phyloP scores from a whole-genome alignment of 768 basidiomycete genomes.

The Naematelia encephala region DNA sequence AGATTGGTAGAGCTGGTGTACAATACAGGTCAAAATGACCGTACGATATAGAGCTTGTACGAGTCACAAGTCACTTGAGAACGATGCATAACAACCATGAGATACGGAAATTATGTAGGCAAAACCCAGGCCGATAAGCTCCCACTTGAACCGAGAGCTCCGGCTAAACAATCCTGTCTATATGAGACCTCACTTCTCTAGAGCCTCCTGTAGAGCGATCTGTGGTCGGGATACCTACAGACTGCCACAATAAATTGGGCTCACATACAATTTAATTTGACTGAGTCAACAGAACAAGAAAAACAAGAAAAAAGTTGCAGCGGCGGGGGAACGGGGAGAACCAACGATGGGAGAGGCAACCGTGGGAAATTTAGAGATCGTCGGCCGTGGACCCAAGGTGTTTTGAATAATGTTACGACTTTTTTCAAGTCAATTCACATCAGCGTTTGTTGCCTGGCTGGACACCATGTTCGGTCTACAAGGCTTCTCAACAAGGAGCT shows the following conservation, averaged over 20 bases:
- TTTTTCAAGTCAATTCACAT: not conserved
- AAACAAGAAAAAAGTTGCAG: slow-evolving; percentile 10
- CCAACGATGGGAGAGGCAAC: too few species aligned
- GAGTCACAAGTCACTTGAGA: too few species aligned
- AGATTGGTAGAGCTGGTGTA: too few species aligned
- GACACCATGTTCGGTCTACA: not conserved
- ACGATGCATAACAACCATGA: not conserved
- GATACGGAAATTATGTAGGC: slow-evolving; percentile 23
- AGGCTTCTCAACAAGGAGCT: not conserved
- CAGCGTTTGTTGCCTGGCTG: not conserved
- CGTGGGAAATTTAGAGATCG: not conserved
- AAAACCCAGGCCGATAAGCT: slow-evolving; percentile 37
- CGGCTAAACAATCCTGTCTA: slow-evolving; percentile 38
- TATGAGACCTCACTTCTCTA: slow-evolving; percentile 22
- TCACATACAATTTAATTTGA: slow-evolving; percentile 26
- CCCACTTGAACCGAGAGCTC: slow-evolving; percentile 5
- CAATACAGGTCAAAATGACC: too few species aligned
- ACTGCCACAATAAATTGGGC: slow-evolving; percentile 38
- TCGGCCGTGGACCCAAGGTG: not conserved
- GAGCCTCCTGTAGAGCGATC: slow-evolving; percentile 39
- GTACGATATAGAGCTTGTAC: too few species aligned
- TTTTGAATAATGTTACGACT: too few species aligned
- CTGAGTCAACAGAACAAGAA: slow-evolving; percentile 1
- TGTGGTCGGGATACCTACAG: slow-evolving; percentile 11
- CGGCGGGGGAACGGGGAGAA: too few species aligned